Evolutionary conservation across 2,329 filamentous ascomycete genomes (phyloP).

Genomic region (Rutstroemia sp.): DNA sequence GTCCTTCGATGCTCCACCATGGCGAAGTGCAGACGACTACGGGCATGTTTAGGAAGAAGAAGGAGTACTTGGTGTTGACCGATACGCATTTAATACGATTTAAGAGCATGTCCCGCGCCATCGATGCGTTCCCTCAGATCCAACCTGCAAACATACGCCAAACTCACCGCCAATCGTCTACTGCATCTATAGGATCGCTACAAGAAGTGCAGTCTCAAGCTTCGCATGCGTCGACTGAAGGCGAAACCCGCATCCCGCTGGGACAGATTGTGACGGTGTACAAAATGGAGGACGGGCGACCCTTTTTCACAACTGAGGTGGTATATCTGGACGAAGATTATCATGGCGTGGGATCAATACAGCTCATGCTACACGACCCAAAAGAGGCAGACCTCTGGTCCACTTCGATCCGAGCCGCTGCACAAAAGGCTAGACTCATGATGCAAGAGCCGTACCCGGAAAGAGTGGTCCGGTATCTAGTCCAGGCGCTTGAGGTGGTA

Average conservation of each 20-base stretch:
- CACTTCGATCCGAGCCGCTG: slow-evolving; percentile 51
- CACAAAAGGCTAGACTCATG: slow-evolving; percentile 45
- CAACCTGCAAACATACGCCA: slow-evolving; percentile 35
- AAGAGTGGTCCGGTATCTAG: slow-evolving; percentile 55
- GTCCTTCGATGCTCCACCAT: slow-evolving; percentile 50
- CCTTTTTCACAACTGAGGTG: slow-evolving; percentile 60
- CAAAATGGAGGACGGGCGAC: slow-evolving; percentile 58
- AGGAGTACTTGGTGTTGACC: slow-evolving; percentile 64
- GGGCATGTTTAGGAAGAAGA: slow-evolving; percentile 65
- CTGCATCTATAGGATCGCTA: slow-evolving; percentile 51
- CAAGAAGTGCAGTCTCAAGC: slow-evolving; percentile 52
- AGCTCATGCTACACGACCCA: slow-evolving; percentile 55
- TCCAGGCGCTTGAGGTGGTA: slow-evolving; percentile 54
- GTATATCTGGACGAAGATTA: slow-evolving; percentile 60
- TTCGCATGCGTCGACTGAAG: slow-evolving; percentile 41
- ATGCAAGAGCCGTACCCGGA: slow-evolving; percentile 46
- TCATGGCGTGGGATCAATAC: slow-evolving; percentile 52
- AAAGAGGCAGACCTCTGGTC: slow-evolving; percentile 62
- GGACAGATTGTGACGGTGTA: slow-evolving; percentile 62
- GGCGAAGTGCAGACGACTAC: slow-evolving; percentile 65
- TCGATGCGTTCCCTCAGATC: slow-evolving; percentile 52
- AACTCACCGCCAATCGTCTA: slow-evolving; percentile 46
- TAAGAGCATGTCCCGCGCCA: slow-evolving; percentile 59
- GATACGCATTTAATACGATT: slow-evolving; percentile 61
- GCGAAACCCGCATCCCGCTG: slow-evolving; percentile 47